Evolutionary conservation across 2,329 filamentous ascomycete species (phyloP).

Genomic region (Kalaharituber pfeilii): DNA sequence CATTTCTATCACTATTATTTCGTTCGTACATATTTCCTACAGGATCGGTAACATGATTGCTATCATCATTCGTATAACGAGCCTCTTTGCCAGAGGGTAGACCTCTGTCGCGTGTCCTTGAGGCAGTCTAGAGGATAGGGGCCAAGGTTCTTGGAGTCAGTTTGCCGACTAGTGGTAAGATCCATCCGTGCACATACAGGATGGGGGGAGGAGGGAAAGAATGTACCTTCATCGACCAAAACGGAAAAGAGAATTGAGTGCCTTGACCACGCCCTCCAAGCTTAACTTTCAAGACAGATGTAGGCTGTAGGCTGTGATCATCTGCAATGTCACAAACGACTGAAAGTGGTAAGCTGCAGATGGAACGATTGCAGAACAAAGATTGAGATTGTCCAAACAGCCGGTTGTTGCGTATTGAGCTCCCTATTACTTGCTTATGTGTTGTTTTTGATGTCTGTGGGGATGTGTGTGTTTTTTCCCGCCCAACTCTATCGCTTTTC

Average conservation of each 20-base stretch:
- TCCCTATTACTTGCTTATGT: too few species aligned
- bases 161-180: not conserved
- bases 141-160: not conserved
- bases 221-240: conserved; percentile 19
- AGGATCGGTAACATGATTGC: conserved; percentile 84
- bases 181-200: not conserved
- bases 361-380: too few species aligned
- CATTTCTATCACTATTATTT: conserved; percentile 19
- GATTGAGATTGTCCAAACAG: too few species aligned
- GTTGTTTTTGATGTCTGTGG: too few species aligned
- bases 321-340: conserved; percentile 11
- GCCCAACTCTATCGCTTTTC: too few species aligned
- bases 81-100: conserved; percentile 21
- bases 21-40: conserved; percentile 79
- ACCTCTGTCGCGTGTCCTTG: conserved; percentile 21
- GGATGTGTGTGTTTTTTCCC: too few species aligned
- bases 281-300: conserved; percentile 14
- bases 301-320: conserved; percentile 14
- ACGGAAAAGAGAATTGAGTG: conserved; percentile 8
- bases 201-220: conserved; percentile 1
- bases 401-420: too few species aligned
- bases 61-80: conserved; percentile 49
- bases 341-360: not conserved
- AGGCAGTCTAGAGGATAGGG: conserved; percentile 15
- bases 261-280: conserved; percentile 14